Base-by-base conservation (phyloP, 352 stramenopile species). In the Phytophthora multivora region DNA sequence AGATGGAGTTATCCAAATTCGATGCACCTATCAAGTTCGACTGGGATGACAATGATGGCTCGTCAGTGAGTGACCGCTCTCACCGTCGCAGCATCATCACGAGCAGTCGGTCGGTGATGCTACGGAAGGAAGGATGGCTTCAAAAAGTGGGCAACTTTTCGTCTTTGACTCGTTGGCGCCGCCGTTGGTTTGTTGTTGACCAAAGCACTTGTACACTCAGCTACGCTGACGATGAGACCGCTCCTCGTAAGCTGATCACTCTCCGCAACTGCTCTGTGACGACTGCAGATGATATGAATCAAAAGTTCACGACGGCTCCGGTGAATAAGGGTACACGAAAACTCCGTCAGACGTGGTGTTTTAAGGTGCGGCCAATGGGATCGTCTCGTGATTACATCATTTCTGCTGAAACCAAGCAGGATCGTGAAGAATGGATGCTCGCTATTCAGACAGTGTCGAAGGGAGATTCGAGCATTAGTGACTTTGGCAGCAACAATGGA, bases 361-460 rank as follows among this genome's bases (percentile, higher is more conserved):
- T 96, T 54, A 96, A 96, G 49, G 80, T 95, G 26, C 75, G 77
- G 3, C 80, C 83, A 4, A 77, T 82, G 54, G 90, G 85, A 49
- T 92, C 83, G 45, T 89, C 78, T 18, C 80, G 83, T 36, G 83
- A 93, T 33, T 95, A 93, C 59, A 86, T 93, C 57, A 92, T 96
- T 63, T 83, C 73, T 40, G 85, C 87, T 9, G 83, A 92, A 42
- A 96, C 87, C 1, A 96, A 96, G 66, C 87, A 96, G 73, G 83
- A 93, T 51, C 87, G 87, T n/a, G 87, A 96, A 52, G 87, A 93
- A 57, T 96, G 87, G 87, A 94, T 96, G 87, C 71, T 92, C 26
- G 86, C 86, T 2, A 93, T 95, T 41, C 77, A 87, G 35, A 88
- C 86, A 7, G 84, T 95, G 15, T 76, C 83, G 13, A 90, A 89